A percentile compares a stretch with the other conserved stretches of the same genome.
These are phyloP conservation scores for Candida labiduridarum DNA, from an alignment of 1,139 yeast species.

Conservation along the genomic window DNA sequence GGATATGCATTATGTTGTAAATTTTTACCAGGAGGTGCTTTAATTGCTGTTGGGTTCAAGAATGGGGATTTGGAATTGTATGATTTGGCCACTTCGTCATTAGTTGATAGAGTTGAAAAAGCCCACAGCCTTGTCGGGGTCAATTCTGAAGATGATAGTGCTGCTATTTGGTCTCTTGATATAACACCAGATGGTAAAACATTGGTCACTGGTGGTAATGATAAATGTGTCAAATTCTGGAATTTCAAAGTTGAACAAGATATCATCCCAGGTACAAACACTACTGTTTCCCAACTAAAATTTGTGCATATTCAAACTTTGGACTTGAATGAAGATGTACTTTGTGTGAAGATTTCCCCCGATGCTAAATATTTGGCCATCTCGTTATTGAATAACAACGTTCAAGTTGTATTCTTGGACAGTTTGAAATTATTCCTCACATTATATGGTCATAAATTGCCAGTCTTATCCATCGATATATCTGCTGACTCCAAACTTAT, in stretches of 20 bases:
- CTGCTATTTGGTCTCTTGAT: constrained; percentile 92
- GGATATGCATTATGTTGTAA: constrained; percentile 84
- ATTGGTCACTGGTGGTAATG: constrained; percentile 92
- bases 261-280: constrained; percentile 67
- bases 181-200: constrained; percentile 83
- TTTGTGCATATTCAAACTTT: constrained; percentile 77
- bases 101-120: constrained; percentile 63
- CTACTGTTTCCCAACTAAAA: constrained; percentile 54
- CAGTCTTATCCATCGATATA: constrained; percentile 87
- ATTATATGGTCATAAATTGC: constrained; percentile 93
- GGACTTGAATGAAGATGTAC: constrained; percentile 83
- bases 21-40: constrained; percentile 89
- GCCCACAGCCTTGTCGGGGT: constrained; percentile 56
- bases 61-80: constrained; percentile 82
- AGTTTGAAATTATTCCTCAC: constrained; percentile 84
- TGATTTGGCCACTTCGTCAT: constrained; percentile 84
- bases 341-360: constrained; percentile 81
- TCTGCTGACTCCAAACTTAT: constrained; percentile 84
- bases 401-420: constrained; percentile 88
- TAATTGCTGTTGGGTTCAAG: constrained; percentile 89
- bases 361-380: constrained; percentile 78
- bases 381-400: constrained; percentile 87
- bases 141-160: constrained; percentile 39
- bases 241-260: constrained; percentile 70
- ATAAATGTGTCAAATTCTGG: constrained; percentile 90